phyloP scores from a whole-genome alignment of 2,329 filamentous ascomycete genomes.

The Fusarium piperis region DNA sequence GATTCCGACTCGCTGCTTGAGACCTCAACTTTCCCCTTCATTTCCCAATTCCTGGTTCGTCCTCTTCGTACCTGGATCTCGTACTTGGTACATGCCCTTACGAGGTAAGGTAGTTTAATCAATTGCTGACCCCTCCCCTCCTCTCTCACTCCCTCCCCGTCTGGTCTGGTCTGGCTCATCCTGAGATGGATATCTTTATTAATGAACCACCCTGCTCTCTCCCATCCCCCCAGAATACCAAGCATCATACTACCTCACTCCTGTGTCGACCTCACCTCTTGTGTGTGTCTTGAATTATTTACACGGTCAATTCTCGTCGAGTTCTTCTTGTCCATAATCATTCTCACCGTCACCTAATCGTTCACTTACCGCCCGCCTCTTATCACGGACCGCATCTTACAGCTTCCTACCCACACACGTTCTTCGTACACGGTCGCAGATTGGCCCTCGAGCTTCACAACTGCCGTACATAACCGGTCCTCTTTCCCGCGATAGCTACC shows the following conservation, averaged over 20 bases:
- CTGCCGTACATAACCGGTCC: slow-evolving; percentile 5
- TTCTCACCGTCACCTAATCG: neutral
- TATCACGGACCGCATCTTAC: slow-evolving; percentile 11
- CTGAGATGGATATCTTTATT: slow-evolving; percentile 30
- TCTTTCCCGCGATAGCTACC: neutral
- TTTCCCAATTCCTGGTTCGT: slow-evolving; percentile 27
- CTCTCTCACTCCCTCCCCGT: slow-evolving; percentile 1
- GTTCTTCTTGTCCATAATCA: neutral
- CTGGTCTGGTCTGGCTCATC: neutral
- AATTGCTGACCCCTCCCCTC: slow-evolving; percentile 40
- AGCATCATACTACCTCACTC: slow-evolving; percentile 25
- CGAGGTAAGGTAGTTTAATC: slow-evolving; percentile 27
- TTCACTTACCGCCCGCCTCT: neutral
- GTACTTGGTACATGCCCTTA: slow-evolving; percentile 33
- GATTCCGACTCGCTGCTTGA: slow-evolving; percentile 32
- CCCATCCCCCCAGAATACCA: slow-evolving; percentile 13
- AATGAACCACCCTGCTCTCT: slow-evolving; percentile 33
- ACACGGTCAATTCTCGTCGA: slow-evolving; percentile 18
- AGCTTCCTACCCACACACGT: slow-evolving; percentile 35
- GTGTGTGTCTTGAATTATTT: slow-evolving; percentile 21
- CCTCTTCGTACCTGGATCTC: slow-evolving; percentile 25
- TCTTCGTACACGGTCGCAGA: slow-evolving; percentile 30
- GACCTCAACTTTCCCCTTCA: slow-evolving; percentile 30
- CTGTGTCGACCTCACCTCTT: slow-evolving; percentile 4
- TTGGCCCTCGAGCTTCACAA: slow-evolving; percentile 20